Percentiles rank a stretch among this genome's conserved stretches.
phyloP scores from a whole-genome alignment of 1,284 basidiomycete species.

The Ganoderma leucocontextum region DNA sequence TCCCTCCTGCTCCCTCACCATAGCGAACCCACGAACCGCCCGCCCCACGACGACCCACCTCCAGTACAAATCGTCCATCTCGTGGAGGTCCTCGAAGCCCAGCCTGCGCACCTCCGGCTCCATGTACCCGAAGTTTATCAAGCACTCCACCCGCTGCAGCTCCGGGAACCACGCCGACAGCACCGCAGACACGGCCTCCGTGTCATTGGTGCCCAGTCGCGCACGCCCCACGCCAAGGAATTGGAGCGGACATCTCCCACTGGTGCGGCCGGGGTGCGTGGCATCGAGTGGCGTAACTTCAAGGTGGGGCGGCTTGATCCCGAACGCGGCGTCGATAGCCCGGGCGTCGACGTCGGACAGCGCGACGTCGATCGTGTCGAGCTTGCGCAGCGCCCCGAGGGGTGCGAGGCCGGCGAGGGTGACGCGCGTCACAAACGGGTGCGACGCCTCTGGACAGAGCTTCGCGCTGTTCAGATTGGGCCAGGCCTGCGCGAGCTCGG shows the following conservation, averaged over 20 bases:
- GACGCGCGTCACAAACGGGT: neutral
- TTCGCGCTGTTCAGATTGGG: neutral
- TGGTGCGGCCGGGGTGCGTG: neutral
- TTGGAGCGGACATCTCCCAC: neutral
- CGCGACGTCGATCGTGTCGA: neutral
- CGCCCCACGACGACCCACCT: neutral
- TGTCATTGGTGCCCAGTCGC: neutral
- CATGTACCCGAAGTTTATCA: neutral
- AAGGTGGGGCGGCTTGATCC: neutral
- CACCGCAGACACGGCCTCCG: neutral
- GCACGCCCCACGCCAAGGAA: neutral
- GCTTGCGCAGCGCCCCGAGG: neutral
- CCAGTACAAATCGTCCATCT: neutral
- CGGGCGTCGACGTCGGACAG: conserved; percentile 6
- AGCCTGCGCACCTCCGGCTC: neutral
- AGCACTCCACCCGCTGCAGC: neutral
- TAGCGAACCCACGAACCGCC: neutral
- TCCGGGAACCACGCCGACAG: conserved; percentile 1
- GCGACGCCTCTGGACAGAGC: neutral
- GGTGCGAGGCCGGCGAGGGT: conserved; percentile 1
- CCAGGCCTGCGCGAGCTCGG: neutral
- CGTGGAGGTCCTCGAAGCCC: neutral
- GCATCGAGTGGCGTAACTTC: no score
- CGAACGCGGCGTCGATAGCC: neutral
- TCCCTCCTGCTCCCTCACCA: conserved; percentile 3